Evolutionary conservation across 1,139 yeast species (phyloP), one percentile per base, ranked within the genome.

Genomic region (Scheffersomyces titani): DNA sequence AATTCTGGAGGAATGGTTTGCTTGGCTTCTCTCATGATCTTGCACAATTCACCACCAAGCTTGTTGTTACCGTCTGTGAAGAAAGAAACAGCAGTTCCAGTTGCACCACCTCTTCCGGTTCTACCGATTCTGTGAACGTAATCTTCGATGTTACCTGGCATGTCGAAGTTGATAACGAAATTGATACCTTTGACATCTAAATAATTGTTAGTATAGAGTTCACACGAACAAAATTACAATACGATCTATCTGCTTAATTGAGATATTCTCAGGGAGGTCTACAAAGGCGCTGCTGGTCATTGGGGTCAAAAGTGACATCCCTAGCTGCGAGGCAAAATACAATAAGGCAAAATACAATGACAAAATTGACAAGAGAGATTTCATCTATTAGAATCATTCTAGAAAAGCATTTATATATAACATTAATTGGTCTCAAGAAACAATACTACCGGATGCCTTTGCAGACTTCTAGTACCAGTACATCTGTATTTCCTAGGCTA

Each of bases 41-140:
- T 89, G 69, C 94, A 85, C 73, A 94, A 84, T 70, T 92, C 96
- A 67, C 92, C 90, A 66, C 99, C 98, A 77, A 92, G 85, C 77
- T 89, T 87, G 69, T 90, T 81, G 82, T 92, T 91, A 63, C 83
- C 93, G 63, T 88, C 90, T 57, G 98, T 92, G 84, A 94, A 94
- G 76, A 94, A 86, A 11, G 99, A 92, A 64, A 93, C 87, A 59
- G 99, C 98, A 62, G 96, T 92, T 83, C 99, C 99, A 61, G 84
- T 82, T 63, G 92, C 87, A 75, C 98, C 98, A 64, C 98, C 99
- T 86, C 99, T 92, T 75, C 99, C 99, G 62, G 98, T 93, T 88
- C 99, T 92, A 74, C 98, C 98, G 70, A 90, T 90, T 76, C 96
- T 85, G 76, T 90, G 96, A 60, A 94, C 98, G 75, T 94, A 94